These are phyloP conservation scores for Teratosphaeria pseudoeucalypti DNA, from an alignment of 2,329 filamentous ascomycete species.

Conservation along the genomic window DNA sequence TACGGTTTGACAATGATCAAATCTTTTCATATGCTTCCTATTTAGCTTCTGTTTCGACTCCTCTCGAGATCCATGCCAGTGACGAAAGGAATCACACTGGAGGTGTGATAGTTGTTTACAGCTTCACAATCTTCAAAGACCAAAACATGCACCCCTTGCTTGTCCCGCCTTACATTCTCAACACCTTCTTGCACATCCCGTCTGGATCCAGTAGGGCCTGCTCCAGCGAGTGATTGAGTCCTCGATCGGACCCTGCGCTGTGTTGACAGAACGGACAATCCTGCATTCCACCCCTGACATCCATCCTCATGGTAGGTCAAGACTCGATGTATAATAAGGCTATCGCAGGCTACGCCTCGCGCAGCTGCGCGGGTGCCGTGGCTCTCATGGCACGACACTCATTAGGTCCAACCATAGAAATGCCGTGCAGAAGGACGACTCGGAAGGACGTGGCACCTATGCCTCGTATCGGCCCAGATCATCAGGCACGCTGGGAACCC, in stretches of 20 bases:
- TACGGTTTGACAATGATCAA: too few relatives aligned
- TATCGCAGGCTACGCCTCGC: neutral
- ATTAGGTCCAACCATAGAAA: neutral
- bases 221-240: slow-evolving; percentile 1
- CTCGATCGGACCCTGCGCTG: neutral
- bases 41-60: neutral
- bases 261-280: slow-evolving; percentile 16
- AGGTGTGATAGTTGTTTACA: neutral
- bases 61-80: neutral
- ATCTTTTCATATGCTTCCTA: too few relatives aligned
- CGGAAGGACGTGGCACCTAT: neutral
- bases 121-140: neutral
- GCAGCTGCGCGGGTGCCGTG: neutral
- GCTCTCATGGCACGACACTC: neutral
- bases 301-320: slow-evolving; percentile 8
- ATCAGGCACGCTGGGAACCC: slow-evolving; percentile 2
- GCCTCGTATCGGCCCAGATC: neutral
- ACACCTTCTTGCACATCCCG: neutral
- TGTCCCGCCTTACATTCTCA: neutral
- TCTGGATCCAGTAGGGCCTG: neutral
- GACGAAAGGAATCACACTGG: too few relatives aligned
- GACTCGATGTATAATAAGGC: neutral
- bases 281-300: slow-evolving; percentile 22
- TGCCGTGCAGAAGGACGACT: neutral
- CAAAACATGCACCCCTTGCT: neutral